Base-by-base conservation (phyloP, 2,329 filamentous ascomycete genomes). In the Aspergillus persii region DNA sequence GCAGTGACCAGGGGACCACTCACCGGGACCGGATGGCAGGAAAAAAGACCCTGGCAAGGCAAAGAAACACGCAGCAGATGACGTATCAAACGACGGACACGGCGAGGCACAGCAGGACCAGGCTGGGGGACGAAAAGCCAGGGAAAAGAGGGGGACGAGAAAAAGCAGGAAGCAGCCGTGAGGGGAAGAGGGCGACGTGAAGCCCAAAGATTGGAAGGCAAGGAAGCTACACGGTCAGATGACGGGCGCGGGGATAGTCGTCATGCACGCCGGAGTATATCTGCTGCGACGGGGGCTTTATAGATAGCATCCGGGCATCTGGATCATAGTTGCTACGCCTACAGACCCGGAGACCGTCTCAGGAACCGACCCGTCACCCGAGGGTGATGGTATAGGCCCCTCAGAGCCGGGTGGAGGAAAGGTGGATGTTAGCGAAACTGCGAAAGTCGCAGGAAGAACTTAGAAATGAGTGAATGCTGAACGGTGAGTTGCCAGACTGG, bases 1-100 rank as follows among this genome's bases (percentile, higher is more conserved):
- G 47, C 18, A 55, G 46, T 47, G 49, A 26, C 26, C 50, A 54
- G 72, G 72, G 60, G 54, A 72, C 18, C 73, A 60, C 23, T 8
- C 15, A 29, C 27, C 18, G 15, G 33, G 33, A 12, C 12, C 31
- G 31, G 12, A 39, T 23, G 8, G 30, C 26, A 27, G 36, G 51
- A 53, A 36, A 29, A 26, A 29, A 36, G 26, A 41, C 2, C 8
- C 26, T 9, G 4, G 18, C 8, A 23, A 31, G 36, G 26, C 29
- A 18, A 23, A 30, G 36, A 53, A 46, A 46, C 5, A n/a, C 18
- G 11, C 39, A 15, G 12, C 51, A 41, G 31, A 23, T 27, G 33
- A 53, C 44, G 44, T 47, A 47, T 47, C 18, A 27, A 47, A 47
- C 44, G 26, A 47, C 3, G 18, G 23, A 41, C 36, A 15, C 26